phyloP scores from a whole-genome alignment of 2,329 filamentous ascomycete genomes.

The Myriosclerotinia curreyana region DNA sequence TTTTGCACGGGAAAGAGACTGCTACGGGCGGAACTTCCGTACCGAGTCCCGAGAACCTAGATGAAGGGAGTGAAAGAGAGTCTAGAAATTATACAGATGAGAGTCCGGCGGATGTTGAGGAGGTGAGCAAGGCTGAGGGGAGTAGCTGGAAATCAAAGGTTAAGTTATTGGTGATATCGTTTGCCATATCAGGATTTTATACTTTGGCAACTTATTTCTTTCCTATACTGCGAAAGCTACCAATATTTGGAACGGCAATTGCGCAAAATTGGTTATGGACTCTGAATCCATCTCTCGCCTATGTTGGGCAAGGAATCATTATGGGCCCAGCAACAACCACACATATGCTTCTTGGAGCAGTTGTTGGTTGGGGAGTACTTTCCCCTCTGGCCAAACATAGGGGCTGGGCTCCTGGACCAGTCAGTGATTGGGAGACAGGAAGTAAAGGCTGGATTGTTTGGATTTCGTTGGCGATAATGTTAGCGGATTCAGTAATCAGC shows the following conservation, averaged over 20 bases:
- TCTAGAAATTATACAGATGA: conserved; percentile 18
- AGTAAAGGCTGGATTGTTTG: conserved; percentile 99
- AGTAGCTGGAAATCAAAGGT: conserved; percentile 40
- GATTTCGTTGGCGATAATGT: conserved; percentile 94
- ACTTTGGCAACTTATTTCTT: conserved; percentile 89
- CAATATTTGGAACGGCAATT: conserved; percentile 73
- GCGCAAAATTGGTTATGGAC: conserved; percentile 90
- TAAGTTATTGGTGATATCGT: conserved; percentile 51
- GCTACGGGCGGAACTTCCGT: conserved; percentile 25
- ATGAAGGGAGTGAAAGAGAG: not conserved
- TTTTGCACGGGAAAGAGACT: conserved; percentile 68
- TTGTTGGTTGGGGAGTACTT: conserved; percentile 86
- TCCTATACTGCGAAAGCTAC: conserved; percentile 79
- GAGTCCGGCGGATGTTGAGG: conserved; percentile 31
- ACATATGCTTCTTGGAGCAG: conserved; percentile 89
- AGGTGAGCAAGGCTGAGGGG: conserved; percentile 29
- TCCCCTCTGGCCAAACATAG: conserved; percentile 82
- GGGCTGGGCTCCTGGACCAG: conserved; percentile 86
- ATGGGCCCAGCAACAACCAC: conserved; percentile 95
- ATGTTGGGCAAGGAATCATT: conserved; percentile 95
- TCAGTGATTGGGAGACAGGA: conserved; percentile 84
- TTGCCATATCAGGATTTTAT: conserved; percentile 59
- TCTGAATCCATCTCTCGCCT: conserved; percentile 93
- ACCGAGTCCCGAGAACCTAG: conserved; percentile 5
- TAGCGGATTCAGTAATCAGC: conserved; percentile 87